Percentiles rank a stretch among this genome's conserved stretches.
These are phyloP conservation scores for Boletus patriciae DNA, from an alignment of 768 basidiomycete species.

Conservation along the genomic window DNA sequence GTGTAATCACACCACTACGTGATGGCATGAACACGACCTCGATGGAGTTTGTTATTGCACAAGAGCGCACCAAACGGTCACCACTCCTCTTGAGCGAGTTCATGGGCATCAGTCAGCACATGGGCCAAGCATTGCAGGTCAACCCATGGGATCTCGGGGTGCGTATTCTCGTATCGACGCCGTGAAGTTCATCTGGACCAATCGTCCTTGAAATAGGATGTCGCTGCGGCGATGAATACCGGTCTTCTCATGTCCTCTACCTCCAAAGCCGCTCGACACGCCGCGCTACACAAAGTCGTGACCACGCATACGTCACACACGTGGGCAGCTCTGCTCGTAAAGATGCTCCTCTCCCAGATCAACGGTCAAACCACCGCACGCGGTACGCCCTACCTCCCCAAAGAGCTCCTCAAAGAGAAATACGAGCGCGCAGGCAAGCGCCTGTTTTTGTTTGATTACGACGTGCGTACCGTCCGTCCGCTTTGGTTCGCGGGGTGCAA, in stretches of 20 bases:
- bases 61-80: conserved; percentile 76
- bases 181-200: neutral
- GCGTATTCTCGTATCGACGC: conserved; percentile 24
- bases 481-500: neutral
- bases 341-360: conserved; percentile 83
- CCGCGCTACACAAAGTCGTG: conserved; percentile 75
- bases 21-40: conserved; percentile 99
- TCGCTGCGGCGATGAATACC: conserved; percentile 85
- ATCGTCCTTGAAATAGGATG: conserved; percentile 50
- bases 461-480: conserved; percentile 51
- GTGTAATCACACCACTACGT: conserved; percentile 90
- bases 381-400: conserved; percentile 81
- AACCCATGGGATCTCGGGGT: conserved; percentile 97
- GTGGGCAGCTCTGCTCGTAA: conserved; percentile 88
- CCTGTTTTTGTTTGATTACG: conserved; percentile 94
- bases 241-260: conserved; percentile 78
- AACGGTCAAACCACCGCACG: conserved; percentile 76
- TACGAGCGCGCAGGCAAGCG: conserved; percentile 78
- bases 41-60: conserved; percentile 97
- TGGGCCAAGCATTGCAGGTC: conserved; percentile 85
- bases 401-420: conserved; percentile 51
- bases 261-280: conserved; percentile 77
- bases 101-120: conserved; percentile 94
- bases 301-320: conserved; percentile 92
- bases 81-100: conserved; percentile 95